Base-by-base conservation (phyloP, 768 basidiomycete genomes). In the Naganishia antarctica region DNA sequence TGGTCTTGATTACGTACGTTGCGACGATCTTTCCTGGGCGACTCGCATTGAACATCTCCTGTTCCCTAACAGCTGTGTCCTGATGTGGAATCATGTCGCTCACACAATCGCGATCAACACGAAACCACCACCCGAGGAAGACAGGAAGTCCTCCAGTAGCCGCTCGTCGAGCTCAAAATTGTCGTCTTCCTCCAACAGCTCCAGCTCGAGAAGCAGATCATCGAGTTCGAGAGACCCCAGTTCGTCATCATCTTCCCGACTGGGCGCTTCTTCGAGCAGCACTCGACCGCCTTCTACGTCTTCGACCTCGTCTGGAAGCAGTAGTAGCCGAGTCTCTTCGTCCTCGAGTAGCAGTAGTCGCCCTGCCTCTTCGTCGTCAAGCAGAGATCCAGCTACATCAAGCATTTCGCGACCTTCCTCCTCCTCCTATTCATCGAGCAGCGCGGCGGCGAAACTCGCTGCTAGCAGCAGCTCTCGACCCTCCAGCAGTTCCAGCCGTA, bases 31-130 rank as follows among this genome's bases (percentile, higher is more conserved):
- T 37, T 37, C 34, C 34, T 15, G 7, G 15, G 16, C 2, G 18
- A n/a, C 50, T 29, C 4, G n/a, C n/a, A n/a, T 16, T 13, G 15
- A 51, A 29, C 18, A 13, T 3, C 2, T n/a, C 12, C 21, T n/a
- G 15, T 41, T 15, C 12, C 26, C 16, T n/a, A 4, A 16, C 29
- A 63, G 62, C 3, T 63, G 49, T 25, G 40, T 47, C 9, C 25
- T 63, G 26, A 23, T 63, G 13, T 63, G 62, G 62, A 63, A 63
- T 32, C 51, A 63, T 21, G 61, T 62, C 28, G 61, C 61, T 4
- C 48, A 47, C 29, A 40, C 16, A 2, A 37, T 48, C 23, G 46
- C 45, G 3, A 37, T 47, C 13, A 34, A 50, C 28, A 13, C 31
- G 18, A 49, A 50, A 21, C 46, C 46, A 5, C 45, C 31, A 1